These are phyloP conservation scores for Fusarium mexicanum DNA, from an alignment of 2,329 filamentous ascomycete genomes.

Conservation along the genomic window DNA sequence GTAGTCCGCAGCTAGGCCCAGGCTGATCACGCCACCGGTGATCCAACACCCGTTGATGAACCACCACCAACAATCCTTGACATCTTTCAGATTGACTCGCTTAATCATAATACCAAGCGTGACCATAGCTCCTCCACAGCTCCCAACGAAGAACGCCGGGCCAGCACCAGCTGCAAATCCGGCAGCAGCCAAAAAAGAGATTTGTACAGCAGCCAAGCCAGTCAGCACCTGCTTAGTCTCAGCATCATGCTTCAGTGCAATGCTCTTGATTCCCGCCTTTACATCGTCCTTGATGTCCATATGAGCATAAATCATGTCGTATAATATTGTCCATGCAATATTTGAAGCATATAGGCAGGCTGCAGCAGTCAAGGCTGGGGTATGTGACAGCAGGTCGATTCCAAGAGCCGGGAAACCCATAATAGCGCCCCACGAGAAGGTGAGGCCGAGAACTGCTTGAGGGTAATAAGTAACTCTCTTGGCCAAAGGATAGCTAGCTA, in stretches of 20 bases:
- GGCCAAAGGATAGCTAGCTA: slow-evolving; percentile 81
- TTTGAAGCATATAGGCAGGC: slow-evolving; percentile 79
- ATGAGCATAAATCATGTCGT: slow-evolving; percentile 94
- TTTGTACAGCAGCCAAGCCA: slow-evolving; percentile 74
- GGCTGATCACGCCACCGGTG: slow-evolving; percentile 70
- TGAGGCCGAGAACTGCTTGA: slow-evolving; percentile 82
- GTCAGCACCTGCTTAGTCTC: slow-evolving; percentile 81
- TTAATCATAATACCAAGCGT: slow-evolving; percentile 74
- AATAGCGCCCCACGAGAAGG: slow-evolving; percentile 89
- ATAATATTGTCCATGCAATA: slow-evolving; percentile 86
- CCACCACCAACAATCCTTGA: slow-evolving; percentile 80
- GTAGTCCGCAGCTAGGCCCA: slow-evolving; percentile 70
- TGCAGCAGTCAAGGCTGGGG: slow-evolving; percentile 71
- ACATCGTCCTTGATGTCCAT: slow-evolving; percentile 90
- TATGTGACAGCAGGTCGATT: slow-evolving; percentile 74
- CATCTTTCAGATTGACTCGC: slow-evolving; percentile 71
- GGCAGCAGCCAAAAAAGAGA: slow-evolving; percentile 74
- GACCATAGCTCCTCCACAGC: slow-evolving; percentile 71
- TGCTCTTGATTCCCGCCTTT: slow-evolving; percentile 89
- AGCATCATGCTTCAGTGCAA: slow-evolving; percentile 80
- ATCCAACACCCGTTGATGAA: slow-evolving; percentile 77
- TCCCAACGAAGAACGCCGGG: slow-evolving; percentile 73
- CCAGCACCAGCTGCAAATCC: slow-evolving; percentile 74
- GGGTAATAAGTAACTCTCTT: slow-evolving; percentile 91
- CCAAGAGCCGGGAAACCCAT: slow-evolving; percentile 89